Evolutionary conservation across 2,329 filamentous ascomycete species (phyloP).

Genomic region (Colletotrichum camelliae): DNA sequence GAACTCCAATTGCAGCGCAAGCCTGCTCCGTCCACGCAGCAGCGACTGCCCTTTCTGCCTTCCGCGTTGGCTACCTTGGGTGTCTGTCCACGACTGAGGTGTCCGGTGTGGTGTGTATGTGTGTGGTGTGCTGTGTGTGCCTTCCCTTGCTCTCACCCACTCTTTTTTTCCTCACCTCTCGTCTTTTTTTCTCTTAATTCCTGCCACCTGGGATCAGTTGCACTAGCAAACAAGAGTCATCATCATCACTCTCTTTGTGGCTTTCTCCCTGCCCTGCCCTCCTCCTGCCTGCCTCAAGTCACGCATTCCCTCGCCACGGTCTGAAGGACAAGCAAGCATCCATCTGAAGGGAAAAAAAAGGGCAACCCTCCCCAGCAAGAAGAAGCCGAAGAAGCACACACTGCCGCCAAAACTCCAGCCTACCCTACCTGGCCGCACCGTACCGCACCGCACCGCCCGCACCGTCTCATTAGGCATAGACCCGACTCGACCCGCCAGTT

Average conservation of each 20-base stretch:
- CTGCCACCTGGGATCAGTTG: constrained; percentile 6
- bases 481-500: constrained; percentile 19
- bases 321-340: neutral
- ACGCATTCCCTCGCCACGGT: neutral
- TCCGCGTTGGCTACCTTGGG: neutral
- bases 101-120: neutral
- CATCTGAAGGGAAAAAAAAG: neutral
- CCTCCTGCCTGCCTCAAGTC: neutral
- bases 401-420: neutral
- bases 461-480: constrained; percentile 2
- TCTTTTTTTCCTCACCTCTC: neutral
- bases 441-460: neutral
- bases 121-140: neutral
- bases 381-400: neutral
- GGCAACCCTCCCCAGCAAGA: neutral
- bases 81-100: neutral
- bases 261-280: constrained; percentile 2
- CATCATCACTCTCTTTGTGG: constrained; percentile 20
- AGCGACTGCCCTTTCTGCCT: neutral
- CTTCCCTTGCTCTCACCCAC: neutral
- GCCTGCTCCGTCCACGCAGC: neutral
- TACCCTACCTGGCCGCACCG: neutral
- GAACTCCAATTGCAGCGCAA: constrained; percentile 4
- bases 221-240: constrained; percentile 9
- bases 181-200: neutral